Evolutionary conservation across 176 grass and related monocot genomes (phyloP).

Genomic region (Rhipidocladum racemiflorum): DNA sequence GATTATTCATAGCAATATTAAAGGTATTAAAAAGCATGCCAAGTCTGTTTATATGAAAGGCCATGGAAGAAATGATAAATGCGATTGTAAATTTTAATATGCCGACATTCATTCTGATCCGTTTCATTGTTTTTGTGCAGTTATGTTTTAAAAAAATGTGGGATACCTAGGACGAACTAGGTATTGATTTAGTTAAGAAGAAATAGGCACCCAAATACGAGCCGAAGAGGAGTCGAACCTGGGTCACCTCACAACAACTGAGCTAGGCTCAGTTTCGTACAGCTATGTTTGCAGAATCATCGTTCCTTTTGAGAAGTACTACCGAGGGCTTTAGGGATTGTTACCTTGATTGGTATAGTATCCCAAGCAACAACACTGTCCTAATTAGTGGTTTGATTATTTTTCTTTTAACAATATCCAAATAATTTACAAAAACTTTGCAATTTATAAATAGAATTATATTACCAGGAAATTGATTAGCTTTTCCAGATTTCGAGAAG

Average conservation of each 20-base stretch:
- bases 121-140: not conserved
- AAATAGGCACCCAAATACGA: too few species aligned
- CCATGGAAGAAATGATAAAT: not conserved
- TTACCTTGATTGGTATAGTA: not conserved
- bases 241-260: too few species aligned
- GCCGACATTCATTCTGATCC: not conserved
- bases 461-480: not conserved
- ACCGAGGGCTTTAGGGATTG: not conserved
- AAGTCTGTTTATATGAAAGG: not conserved
- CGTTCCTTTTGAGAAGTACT: not conserved
- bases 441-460: not conserved
- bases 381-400: not conserved
- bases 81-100: not conserved
- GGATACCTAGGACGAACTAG: too few species aligned
- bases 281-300: not conserved
- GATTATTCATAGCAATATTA: not conserved
- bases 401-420: not conserved
- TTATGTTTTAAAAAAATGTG: not conserved
- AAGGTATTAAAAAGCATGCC: not conserved
- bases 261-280: too few species aligned
- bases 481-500: not conserved
- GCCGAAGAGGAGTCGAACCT: too few species aligned
- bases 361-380: not conserved
- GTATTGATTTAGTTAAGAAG: too few species aligned
- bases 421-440: not conserved